phyloP scores from a whole-genome alignment of 768 basidiomycete species.

The Naganishia antarctica region DNA sequence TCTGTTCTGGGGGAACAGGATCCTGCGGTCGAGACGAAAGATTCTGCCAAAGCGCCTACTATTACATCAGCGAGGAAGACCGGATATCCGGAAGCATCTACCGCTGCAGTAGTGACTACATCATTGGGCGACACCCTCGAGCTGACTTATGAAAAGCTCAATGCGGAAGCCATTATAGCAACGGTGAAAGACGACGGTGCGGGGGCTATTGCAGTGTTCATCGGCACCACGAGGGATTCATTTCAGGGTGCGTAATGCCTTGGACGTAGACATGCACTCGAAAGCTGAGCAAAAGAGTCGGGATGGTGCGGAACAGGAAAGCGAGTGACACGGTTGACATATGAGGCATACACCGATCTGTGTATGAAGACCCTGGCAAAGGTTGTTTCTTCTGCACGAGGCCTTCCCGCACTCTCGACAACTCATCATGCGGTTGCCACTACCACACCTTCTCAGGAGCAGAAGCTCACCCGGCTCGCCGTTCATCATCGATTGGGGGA shows the following conservation, averaged over 20 bases:
- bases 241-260: slow-evolving; percentile 73
- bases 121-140: slow-evolving; percentile 56
- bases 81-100: slow-evolving; percentile 21
- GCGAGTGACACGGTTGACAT: slow-evolving; percentile 67
- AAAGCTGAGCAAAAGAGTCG: too few species aligned
- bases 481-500: slow-evolving; percentile 72
- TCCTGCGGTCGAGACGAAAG: background rate
- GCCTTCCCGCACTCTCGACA: slow-evolving; percentile 26
- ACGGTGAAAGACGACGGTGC: slow-evolving; percentile 63
- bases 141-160: slow-evolving; percentile 60
- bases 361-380: slow-evolving; percentile 70
- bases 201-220: slow-evolving; percentile 70
- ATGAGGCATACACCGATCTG: slow-evolving; percentile 75
- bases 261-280: too few species aligned
- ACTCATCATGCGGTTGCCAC: slow-evolving; percentile 32
- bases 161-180: slow-evolving; percentile 58
- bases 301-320: slow-evolving; percentile 59
- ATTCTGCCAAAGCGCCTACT: background rate
- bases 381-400: slow-evolving; percentile 56
- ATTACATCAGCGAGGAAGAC: background rate
- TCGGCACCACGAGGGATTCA: slow-evolving; percentile 79
- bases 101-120: slow-evolving; percentile 34
- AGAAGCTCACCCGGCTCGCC: slow-evolving; percentile 56
- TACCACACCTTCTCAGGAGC: slow-evolving; percentile 11
- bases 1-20: background rate